Conservation (phyloP, 208 protist genomes). For the Crithidia brevicula region DNA sequence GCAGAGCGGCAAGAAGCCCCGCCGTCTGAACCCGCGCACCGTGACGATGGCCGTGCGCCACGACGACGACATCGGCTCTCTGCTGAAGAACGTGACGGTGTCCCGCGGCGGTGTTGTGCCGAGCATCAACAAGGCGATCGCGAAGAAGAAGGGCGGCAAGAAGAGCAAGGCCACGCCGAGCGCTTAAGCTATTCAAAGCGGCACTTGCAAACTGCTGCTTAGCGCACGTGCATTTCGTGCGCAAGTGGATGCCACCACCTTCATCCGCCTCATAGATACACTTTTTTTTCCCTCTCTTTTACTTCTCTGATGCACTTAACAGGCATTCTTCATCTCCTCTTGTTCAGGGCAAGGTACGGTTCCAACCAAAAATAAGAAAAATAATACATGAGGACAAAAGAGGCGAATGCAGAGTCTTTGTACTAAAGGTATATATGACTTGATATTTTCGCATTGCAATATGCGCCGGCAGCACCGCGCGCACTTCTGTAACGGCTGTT, state of each 20-base stretch:
- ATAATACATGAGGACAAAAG: too few relatives aligned
- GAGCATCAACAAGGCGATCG: slow-evolving; percentile 78
- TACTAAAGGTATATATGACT: too few relatives aligned
- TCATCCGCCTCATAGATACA: slow-evolving; percentile 18
- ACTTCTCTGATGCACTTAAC: slow-evolving; percentile 3
- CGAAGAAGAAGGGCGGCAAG: slow-evolving; percentile 78
- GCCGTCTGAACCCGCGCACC: slow-evolving; percentile 74
- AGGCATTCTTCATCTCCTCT: neutral
- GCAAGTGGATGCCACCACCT: neutral
- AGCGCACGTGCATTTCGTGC: too few relatives aligned
- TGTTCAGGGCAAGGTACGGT: neutral
- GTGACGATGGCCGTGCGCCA: slow-evolving; percentile 81
- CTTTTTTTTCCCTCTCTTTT: slow-evolving; percentile 26
- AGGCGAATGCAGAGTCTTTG: too few relatives aligned
- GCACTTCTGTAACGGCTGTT: too few relatives aligned
- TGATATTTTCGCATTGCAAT: too few relatives aligned
- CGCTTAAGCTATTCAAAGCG: slow-evolving; percentile 27
- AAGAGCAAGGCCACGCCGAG: slow-evolving; percentile 70
- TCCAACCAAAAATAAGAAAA: neutral
- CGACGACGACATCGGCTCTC: slow-evolving; percentile 69
- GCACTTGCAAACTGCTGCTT: neutral
- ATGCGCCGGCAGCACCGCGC: too few relatives aligned
- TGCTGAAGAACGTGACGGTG: slow-evolving; percentile 75
- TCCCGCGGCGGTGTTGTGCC: slow-evolving; percentile 83
- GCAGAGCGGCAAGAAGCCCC: slow-evolving; percentile 70